Conservation (phyloP, 768 basidiomycete genomes). For the Hemileccinum rubropunctum region DNA sequence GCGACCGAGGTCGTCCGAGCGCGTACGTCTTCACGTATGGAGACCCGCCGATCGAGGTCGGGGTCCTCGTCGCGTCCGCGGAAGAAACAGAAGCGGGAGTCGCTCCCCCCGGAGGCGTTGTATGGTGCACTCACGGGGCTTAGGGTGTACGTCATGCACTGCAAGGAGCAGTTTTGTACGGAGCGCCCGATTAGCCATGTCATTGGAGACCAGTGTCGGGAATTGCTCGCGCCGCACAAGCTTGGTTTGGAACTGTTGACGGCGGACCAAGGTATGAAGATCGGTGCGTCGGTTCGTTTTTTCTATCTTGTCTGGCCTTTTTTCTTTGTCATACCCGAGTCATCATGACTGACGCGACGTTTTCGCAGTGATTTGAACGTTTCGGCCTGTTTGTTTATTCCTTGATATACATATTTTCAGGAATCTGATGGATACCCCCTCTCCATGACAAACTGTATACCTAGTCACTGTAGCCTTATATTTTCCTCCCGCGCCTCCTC, state of each 20-base stretch:
- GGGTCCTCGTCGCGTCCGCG: constrained; percentile 15
- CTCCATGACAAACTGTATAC: constrained; percentile 29
- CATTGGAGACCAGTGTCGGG: constrained; percentile 71
- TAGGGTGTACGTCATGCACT: constrained; percentile 79
- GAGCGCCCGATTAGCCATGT: constrained; percentile 57
- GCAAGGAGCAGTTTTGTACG: constrained; percentile 68
- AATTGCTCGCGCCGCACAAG: constrained; percentile 54
- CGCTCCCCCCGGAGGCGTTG: constrained; percentile 42
- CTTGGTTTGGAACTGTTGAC: constrained; percentile 71
- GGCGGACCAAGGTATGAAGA: constrained; percentile 77
- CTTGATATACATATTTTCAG: constrained; percentile 7
- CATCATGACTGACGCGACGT: background rate
- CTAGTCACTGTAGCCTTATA: constrained; percentile 39
- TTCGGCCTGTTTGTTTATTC: background rate
- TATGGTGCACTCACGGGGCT: constrained; percentile 55
- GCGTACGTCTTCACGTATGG: constrained; percentile 22
- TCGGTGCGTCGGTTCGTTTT: constrained; percentile 50
- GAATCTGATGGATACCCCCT: constrained; percentile 18
- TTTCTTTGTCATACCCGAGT: no score
- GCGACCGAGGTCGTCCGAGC: constrained; percentile 62
- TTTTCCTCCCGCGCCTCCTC: background rate
- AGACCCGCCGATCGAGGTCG: background rate
- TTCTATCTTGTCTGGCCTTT: background rate
- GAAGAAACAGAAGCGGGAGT: constrained; percentile 39
- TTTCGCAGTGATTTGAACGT: constrained; percentile 36